Base-by-base conservation (phyloP, 2,329 filamentous ascomycete genomes). In the Colletotrichum melonis region DNA sequence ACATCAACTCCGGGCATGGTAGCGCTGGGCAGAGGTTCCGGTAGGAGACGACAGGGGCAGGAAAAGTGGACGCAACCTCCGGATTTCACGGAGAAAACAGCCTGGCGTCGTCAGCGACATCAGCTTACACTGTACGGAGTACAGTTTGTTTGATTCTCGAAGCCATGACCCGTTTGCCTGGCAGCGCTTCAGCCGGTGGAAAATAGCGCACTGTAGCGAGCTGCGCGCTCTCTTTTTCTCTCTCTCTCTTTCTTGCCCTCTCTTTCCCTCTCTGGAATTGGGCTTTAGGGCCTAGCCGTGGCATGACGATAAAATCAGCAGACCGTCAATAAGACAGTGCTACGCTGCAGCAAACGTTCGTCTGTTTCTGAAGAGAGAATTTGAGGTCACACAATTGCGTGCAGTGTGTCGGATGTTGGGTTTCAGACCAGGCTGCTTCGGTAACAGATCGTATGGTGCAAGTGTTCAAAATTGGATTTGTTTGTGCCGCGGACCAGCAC, bases 1-100 rank as follows among this genome's bases (percentile, higher is more conserved):
- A 70, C 71, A 73, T 65, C 71, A 70, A 73, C 46, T 66, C 71
- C 71, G 71, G 59, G 66, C 59, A 38, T 63, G 32, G 22, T 66
- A 52, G 32, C 46, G 56, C 67, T 70, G 67, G 62, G 56, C 60
- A 70, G 67, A 69, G 60, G 55, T 66, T 57, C 71, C 67, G 67
- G 60, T 54, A 65, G 67, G 56, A 57, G 56, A 19, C 62, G 62
- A 28, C 71, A 73, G 60, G 71, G 71, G 60, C 67, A 71, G 35
- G 35, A 56, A 73, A 71, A 60, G 67, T 70, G 67, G 71, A 56
- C 56, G 67, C 60, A 12, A 52, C 55, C 46, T 66, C 71, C 71
- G 67, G 67, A 65, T 52, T 49, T 66, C 22, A 71, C 71, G 71
- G 71, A 73, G 60, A 56, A 60, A 63, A 12, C 28, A 66, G 60